A percentile compares a stretch with the other conserved stretches of the same genome.
Evolutionary conservation across 23 red algal genomes (phyloP).

Genomic region (Chondrus crispus): DNA sequence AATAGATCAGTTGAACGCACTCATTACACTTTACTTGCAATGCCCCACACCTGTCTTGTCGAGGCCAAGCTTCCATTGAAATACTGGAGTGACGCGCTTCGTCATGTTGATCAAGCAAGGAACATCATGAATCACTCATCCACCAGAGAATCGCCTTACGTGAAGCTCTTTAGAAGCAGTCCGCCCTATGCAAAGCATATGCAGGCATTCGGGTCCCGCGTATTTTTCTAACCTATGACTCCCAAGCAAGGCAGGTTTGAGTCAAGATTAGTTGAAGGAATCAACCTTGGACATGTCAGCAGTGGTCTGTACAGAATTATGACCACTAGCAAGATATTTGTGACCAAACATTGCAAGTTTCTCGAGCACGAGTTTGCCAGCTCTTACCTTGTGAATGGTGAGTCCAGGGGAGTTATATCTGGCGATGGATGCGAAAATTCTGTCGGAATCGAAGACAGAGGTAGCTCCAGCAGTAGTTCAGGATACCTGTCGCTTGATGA

Average conservation of each 20-base stretch:
- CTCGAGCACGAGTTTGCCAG: conserved; percentile 11
- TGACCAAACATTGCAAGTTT: conserved; percentile 2
- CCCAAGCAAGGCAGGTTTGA: background rate
- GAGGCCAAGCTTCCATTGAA: background rate
- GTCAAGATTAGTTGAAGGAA: background rate
- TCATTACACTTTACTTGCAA: background rate
- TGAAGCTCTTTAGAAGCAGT: background rate
- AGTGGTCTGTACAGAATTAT: conserved; percentile 3
- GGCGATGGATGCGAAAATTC: no score
- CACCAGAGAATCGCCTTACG: background rate
- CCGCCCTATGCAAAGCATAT: background rate
- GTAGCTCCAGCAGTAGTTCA: no score
- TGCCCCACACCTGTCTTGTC: background rate
- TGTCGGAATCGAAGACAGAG: no score
- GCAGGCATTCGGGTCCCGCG: conserved; percentile 5
- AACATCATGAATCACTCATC: background rate
- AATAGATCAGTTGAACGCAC: background rate
- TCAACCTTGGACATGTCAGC: background rate
- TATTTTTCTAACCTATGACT: background rate
- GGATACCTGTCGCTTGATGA: no score
- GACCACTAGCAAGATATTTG: background rate
- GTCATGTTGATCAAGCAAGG: background rate
- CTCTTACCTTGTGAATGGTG: background rate
- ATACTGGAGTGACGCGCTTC: conserved; percentile 6
- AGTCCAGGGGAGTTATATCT: no score